phyloP scores from a whole-genome alignment of 208 protist species.

The Trypanosoma vivax region DNA sequence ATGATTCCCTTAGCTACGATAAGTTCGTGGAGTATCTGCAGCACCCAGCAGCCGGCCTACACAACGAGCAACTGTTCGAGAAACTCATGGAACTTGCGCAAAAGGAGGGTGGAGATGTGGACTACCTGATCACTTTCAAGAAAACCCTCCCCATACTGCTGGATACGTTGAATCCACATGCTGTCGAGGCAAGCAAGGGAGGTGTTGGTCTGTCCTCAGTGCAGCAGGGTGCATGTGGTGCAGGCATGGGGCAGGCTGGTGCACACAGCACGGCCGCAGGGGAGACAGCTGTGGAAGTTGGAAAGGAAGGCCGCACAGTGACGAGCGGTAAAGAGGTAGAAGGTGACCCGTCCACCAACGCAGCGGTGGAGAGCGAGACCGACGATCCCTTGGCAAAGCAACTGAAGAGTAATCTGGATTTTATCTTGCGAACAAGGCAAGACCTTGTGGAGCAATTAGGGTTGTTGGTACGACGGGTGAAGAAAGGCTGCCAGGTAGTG shows the following conservation, averaged over 20 bases:
- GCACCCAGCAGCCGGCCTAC: constrained; percentile 18
- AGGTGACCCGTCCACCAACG: no score
- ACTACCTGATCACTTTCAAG: constrained; percentile 51
- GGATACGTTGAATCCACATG: constrained; percentile 6
- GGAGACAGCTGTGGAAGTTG: constrained; percentile 13
- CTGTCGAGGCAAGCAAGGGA: background rate
- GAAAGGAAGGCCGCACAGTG: constrained; percentile 19
- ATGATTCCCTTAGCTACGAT: constrained; percentile 49
- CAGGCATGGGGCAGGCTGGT: background rate
- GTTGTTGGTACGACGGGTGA: constrained; percentile 41
- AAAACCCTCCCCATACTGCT: constrained; percentile 39
- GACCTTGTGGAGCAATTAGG: constrained; percentile 58
- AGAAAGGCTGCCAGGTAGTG: constrained; percentile 57
- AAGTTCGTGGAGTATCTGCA: constrained; percentile 68
- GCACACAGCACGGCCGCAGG: background rate
- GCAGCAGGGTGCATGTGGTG: background rate
- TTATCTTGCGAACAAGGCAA: constrained; percentile 71
- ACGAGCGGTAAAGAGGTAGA: no score
- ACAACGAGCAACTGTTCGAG: constrained; percentile 32
- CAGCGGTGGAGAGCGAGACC: constrained; percentile 16
- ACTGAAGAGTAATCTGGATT: constrained; percentile 67
- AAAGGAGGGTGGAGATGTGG: constrained; percentile 29
- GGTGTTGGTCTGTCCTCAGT: background rate
- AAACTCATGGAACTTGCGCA: constrained; percentile 39
- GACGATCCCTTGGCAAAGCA: constrained; percentile 66